phyloP scores from a whole-genome alignment of 768 basidiomycete species.

The Xanthoconium purpureum region DNA sequence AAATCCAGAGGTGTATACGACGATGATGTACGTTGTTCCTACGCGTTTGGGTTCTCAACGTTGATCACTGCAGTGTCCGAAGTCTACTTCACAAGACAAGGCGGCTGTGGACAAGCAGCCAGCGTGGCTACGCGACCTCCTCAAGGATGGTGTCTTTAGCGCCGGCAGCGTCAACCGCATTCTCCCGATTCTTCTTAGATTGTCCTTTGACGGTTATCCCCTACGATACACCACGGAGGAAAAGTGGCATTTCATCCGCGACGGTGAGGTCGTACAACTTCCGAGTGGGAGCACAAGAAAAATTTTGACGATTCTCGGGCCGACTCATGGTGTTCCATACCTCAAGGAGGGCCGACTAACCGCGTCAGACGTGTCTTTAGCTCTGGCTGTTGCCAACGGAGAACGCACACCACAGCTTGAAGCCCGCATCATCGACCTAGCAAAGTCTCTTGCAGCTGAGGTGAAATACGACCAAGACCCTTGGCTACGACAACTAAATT shows the following conservation, averaged over 20 bases:
- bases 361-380: constrained; percentile 43
- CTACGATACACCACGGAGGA: constrained; percentile 51
- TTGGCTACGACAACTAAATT: constrained; percentile 68
- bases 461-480: constrained; percentile 38
- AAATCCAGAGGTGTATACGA: constrained; percentile 60
- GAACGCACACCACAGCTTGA: constrained; percentile 35
- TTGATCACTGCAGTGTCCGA: constrained; percentile 7
- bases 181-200: constrained; percentile 64
- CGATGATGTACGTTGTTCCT: constrained; percentile 17
- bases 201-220: constrained; percentile 61
- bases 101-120: constrained; percentile 34
- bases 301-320: constrained; percentile 43
- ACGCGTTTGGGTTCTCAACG: not conserved
- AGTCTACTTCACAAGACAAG: not conserved
- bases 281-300: constrained; percentile 43
- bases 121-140: constrained; percentile 55
- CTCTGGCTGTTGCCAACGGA: constrained; percentile 44
- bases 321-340: constrained; percentile 45
- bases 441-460: constrained; percentile 33
- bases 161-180: constrained; percentile 41
- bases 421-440: constrained; percentile 41
- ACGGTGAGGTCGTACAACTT: constrained; percentile 35
- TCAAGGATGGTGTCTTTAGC: constrained; percentile 40
- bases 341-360: constrained; percentile 43
- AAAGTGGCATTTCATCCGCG: constrained; percentile 63